Percentiles rank a stretch among this genome's conserved stretches.
These are phyloP conservation scores for Raddia guianensis DNA, from an alignment of 176 grass and related monocot genomes.

Conservation along the genomic window DNA sequence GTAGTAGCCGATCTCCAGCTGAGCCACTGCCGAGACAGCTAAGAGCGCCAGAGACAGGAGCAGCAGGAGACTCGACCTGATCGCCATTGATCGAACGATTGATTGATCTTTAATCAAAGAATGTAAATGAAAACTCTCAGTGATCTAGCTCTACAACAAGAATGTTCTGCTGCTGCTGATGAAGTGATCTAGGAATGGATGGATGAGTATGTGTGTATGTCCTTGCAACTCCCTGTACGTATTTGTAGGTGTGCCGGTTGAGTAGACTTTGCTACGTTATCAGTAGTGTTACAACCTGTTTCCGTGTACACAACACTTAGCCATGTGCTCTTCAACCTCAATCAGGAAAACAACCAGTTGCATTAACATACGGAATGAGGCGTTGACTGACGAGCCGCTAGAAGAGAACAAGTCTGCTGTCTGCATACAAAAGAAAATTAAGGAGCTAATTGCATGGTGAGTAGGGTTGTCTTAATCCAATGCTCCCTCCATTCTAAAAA, in stretches of 20 bases:
- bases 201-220: background rate
- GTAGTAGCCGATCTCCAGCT: constrained; percentile 63
- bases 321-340: constrained; percentile 44
- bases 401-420: no score
- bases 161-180: no score
- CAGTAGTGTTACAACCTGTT: constrained; percentile 31
- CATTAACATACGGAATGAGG: no score
- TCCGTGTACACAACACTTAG: background rate
- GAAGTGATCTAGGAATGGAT: background rate
- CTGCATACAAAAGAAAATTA: no score
- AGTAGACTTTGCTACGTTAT: background rate
- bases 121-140: no score
- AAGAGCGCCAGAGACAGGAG: constrained; percentile 7
- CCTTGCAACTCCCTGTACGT: background rate
- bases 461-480: no score
- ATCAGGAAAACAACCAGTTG: background rate
- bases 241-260: constrained; percentile 7
- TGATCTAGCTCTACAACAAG: no score
- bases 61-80: background rate
- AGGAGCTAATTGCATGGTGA: no score
- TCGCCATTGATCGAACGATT: constrained; percentile 18
- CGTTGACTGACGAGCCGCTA: no score
- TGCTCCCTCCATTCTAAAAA: no score
- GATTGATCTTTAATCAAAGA: no score
- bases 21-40: constrained; percentile 16